Evolutionary conservation across 108 stramenopile genomes (phyloP).

Genomic region (Nitzschia sp.): DNA sequence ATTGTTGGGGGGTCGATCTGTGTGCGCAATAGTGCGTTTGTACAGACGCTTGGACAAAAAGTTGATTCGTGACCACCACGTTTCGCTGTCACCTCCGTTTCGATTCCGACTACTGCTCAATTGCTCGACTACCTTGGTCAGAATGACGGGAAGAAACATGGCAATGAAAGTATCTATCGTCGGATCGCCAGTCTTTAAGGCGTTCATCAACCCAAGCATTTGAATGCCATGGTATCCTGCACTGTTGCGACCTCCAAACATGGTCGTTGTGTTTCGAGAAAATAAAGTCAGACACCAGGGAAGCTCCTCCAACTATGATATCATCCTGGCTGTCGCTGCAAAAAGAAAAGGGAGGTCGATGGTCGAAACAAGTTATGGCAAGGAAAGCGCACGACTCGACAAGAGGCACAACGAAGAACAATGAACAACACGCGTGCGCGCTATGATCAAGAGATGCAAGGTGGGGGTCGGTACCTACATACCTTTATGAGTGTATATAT

Average conservation of each 20-base stretch:
- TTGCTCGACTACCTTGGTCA: conserved; percentile 15
- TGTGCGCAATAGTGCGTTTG: conserved; percentile 38
- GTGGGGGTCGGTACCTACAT: no score
- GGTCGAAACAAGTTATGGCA: no score
- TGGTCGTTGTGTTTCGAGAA: no score
- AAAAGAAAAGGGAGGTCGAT: no score
- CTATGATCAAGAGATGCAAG: no score
- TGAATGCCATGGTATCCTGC: conserved; percentile 1
- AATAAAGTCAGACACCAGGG: no score
- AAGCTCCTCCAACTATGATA: no score
- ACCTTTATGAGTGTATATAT: no score
- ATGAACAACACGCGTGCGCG: no score
- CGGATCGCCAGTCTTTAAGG: conserved; percentile 53
- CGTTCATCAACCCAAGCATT: conserved; percentile 49
- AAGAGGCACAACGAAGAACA: no score
- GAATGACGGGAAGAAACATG: conserved; percentile 25
- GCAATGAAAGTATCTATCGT: conserved; percentile 55
- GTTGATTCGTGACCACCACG: not conserved
- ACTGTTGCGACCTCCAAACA: not conserved
- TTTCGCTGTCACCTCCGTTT: not conserved
- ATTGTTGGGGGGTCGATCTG: not conserved
- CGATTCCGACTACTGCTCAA: not conserved
- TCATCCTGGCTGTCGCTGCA: no score
- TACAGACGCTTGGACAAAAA: conserved; percentile 14
- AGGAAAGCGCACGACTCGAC: no score